A percentile compares a stretch with the other conserved stretches of the same genome.
These are phyloP conservation scores for Xylariaceae sp. DNA, from an alignment of 2,329 filamentous ascomycete genomes.

Conservation along the genomic window DNA sequence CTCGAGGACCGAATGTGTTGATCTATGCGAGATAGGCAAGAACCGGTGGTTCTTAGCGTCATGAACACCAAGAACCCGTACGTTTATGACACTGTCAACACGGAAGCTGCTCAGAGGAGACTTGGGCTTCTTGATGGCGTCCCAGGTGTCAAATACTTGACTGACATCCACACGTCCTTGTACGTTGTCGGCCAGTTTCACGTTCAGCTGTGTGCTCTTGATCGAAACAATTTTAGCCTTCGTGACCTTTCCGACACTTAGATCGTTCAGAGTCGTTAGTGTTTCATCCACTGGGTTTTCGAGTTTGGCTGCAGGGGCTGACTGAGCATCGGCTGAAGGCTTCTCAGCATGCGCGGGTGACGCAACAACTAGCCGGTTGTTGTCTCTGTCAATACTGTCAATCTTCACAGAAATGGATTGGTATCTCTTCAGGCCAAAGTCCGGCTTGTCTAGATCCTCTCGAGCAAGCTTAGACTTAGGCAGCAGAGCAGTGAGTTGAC, in stretches of 20 bases:
- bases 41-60: conserved; percentile 88
- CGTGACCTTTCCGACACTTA: conserved; percentile 65
- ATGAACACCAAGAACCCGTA: conserved; percentile 79
- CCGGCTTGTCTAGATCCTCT: conserved; percentile 60
- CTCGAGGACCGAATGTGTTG: conserved; percentile 77
- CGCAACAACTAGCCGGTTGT: conserved; percentile 60
- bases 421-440: conserved; percentile 73
- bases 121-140: conserved; percentile 78
- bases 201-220: conserved; percentile 89
- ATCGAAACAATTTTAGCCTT: conserved; percentile 77
- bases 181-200: conserved; percentile 78
- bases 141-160: conserved; percentile 82
- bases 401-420: conserved; percentile 73
- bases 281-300: conserved; percentile 55
- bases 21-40: conserved; percentile 82
- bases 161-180: conserved; percentile 92
- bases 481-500: conserved; percentile 69
- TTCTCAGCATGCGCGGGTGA: conserved; percentile 42
- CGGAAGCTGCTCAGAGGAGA: conserved; percentile 71
- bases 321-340: conserved; percentile 31
- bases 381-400: conserved; percentile 63
- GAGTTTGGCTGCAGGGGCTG: conserved; percentile 35
- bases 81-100: conserved; percentile 63
- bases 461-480: conserved; percentile 71
- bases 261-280: conserved; percentile 62